Evolutionary conservation across 129 eudicot genomes (phyloP).

Genomic region (Smallanthus sonchifolius): DNA sequence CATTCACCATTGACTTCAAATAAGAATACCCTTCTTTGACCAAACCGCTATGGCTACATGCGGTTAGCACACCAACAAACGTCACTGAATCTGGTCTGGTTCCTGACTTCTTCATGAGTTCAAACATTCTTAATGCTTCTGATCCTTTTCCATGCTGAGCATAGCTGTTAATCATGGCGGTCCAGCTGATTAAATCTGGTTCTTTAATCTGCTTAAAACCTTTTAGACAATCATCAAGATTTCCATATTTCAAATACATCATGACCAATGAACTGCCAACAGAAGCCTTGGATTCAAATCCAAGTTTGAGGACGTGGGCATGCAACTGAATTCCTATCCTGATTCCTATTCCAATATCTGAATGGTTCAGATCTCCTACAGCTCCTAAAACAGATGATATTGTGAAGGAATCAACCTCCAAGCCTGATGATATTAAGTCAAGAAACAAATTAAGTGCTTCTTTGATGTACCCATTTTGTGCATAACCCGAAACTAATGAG

Average conservation of each 20-base stretch:
- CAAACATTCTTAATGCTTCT: conserved; percentile 55
- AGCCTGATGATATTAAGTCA: conserved; percentile 41
- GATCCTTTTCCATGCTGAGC: conserved; percentile 69
- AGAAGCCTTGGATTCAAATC: conserved; percentile 51
- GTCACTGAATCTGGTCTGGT: conserved; percentile 71
- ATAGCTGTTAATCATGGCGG: conserved; percentile 64
- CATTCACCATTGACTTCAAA: conserved; percentile 63
- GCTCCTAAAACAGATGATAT: conserved; percentile 57
- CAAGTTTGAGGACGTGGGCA: conserved; percentile 42
- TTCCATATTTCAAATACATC: conserved; percentile 78
- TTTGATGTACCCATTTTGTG: conserved; percentile 42
- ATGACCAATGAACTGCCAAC: conserved; percentile 67
- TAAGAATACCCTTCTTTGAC: conserved; percentile 64
- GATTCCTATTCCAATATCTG: conserved; percentile 29
- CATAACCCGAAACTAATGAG: conserved; percentile 69
- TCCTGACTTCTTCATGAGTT: conserved; percentile 57
- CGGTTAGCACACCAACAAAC: conserved; percentile 69
- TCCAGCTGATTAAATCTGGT: conserved; percentile 78
- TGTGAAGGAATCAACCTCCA: conserved; percentile 54
- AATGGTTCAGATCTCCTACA: conserved; percentile 32
- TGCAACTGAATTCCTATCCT: conserved; percentile 48
- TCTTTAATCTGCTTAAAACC: conserved; percentile 44
- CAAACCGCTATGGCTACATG: conserved; percentile 84
- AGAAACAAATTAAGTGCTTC: conserved; percentile 57
- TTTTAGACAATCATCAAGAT: conserved; percentile 43